A percentile compares a stretch with the other conserved stretches of the same genome.
These are phyloP conservation scores for Malus domestica DNA, from an alignment of 306 rosid species.

Conservation along the genomic window ASM211411v1 NC_041790.1:5576501-5577000, in stretches of 20 bases:
- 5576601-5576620: background rate
- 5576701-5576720: slow-evolving; percentile 8
- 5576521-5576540: slow-evolving; percentile 76
- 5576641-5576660: background rate
- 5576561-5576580: slow-evolving; percentile 98
- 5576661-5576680: background rate
- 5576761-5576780: slow-evolving; percentile 58
- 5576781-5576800: slow-evolving; percentile 80
- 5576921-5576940: slow-evolving; percentile 60
- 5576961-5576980: slow-evolving; percentile 75
- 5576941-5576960: slow-evolving; percentile 50
- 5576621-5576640: background rate
- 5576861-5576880: slow-evolving; percentile 49
- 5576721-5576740: slow-evolving; percentile 87
- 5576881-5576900: slow-evolving; percentile 73
- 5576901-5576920: slow-evolving; percentile 75
- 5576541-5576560: slow-evolving; percentile 83
- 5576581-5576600: background rate
- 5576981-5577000: slow-evolving; percentile 58
- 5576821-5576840: slow-evolving; percentile 33
- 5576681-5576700: background rate
- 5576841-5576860: slow-evolving; percentile 49
- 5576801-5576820: slow-evolving; percentile 94
- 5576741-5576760: slow-evolving; percentile 33
- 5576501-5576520: slow-evolving; percentile 80